These are phyloP conservation scores for Exophiala oligosperma DNA, from an alignment of 2,329 filamentous ascomycete species.

Conservation along the genomic window DNA sequence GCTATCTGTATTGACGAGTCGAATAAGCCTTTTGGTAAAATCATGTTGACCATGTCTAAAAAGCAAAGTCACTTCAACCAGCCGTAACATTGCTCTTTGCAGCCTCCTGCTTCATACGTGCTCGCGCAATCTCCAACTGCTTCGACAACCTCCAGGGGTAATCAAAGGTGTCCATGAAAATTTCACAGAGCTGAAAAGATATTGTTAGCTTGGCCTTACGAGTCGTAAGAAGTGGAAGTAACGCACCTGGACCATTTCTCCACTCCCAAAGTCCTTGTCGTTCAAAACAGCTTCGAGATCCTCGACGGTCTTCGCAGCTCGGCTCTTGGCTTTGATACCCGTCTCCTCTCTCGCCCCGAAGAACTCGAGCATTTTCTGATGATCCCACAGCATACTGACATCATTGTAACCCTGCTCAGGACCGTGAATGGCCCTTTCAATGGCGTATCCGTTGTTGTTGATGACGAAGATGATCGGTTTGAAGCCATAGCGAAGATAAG, in stretches of 20 bases:
- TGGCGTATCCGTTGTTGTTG: slow-evolving; percentile 33
- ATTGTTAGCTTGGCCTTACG: slow-evolving; percentile 2
- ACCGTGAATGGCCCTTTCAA: slow-evolving; percentile 34
- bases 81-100: background rate
- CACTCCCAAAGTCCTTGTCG: slow-evolving; percentile 19
- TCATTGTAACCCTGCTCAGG: slow-evolving; percentile 31
- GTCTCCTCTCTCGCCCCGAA: slow-evolving; percentile 32
- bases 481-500: slow-evolving; percentile 30
- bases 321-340: slow-evolving; percentile 36
- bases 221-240: background rate
- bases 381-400: slow-evolving; percentile 30
- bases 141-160: slow-evolving; percentile 21
- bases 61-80: background rate
- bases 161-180: slow-evolving; percentile 24
- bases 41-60: too few relatives aligned
- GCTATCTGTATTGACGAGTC: too few relatives aligned
- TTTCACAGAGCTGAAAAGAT: slow-evolving; percentile 20
- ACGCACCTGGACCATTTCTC: slow-evolving; percentile 19
- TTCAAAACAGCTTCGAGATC: slow-evolving; percentile 21
- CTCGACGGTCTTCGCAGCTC: slow-evolving; percentile 19
- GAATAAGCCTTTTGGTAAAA: background rate
- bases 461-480: slow-evolving; percentile 30
- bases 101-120: background rate
- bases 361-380: slow-evolving; percentile 31
- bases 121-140: slow-evolving; percentile 13